Evolutionary conservation across 257 asterid species (phyloP), one percentile per base, ranked within the genome.

Genomic region (Solanum tarijense): DNA sequence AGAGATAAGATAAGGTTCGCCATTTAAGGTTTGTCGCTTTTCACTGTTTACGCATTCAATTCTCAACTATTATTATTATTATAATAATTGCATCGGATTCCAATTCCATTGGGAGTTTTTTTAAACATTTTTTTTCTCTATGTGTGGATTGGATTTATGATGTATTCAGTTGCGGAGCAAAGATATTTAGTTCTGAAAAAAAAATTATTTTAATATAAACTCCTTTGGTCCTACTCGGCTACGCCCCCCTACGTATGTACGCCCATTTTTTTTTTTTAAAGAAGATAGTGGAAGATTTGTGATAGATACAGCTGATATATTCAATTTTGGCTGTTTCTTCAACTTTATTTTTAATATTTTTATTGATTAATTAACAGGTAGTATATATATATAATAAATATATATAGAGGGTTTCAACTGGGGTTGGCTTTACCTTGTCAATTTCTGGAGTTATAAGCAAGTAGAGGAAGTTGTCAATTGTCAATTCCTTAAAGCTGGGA

Each of bases 291-390:
- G 11, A 81, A 78, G 9, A 27, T 46, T 27, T 46, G 65, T 46
- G 85, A 81, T 29, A 43, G 66, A 81, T n/a, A 81, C 68, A 9
- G 83, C 88, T 86, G 88, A 86, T 60, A 43, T 43, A 68, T 71
- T 86, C 88, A 71, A 71, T 79, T 62, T 55, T n/a, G 88, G 60
- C 86, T 29, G 66, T 82, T 48, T 48, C 20, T 18, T 4, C 38
- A 31, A 81, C 84, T 43, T 79, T 79, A 41, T 4, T 29, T 29
- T 46, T 1, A 25, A 9, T 41, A 7, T 9, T 46, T 81, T 43
- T 81, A 20, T 27, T 46, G 5, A 9, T 48, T 31, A 31, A 10
- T 82, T 20, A 48, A 13, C 4, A 43, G 62, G 68, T 32, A 31
- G 21, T 31, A 2, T 25, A 66, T 66, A 66, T 21, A 60, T 76